Conservation (phyloP, 2,329 filamentous ascomycete species). For the Fusarium camptoceras region DNA sequence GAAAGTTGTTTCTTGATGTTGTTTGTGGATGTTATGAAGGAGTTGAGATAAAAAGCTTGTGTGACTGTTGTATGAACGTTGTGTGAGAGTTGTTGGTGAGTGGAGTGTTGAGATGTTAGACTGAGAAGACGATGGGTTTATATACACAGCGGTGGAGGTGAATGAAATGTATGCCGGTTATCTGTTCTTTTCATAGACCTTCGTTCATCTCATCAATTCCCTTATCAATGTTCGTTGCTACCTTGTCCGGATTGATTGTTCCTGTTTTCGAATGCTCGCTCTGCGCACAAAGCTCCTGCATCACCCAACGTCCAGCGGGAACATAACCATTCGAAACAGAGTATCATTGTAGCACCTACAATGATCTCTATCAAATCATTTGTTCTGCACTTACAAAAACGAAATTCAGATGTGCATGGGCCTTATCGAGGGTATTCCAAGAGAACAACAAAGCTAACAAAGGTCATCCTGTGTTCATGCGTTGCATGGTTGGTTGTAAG, state of each 20-base stretch:
- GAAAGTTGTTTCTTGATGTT: not conserved
- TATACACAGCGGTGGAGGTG: not conserved
- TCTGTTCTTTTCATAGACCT: not conserved
- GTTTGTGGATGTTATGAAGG: not conserved
- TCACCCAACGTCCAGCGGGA: accelerated
- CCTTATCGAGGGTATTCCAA: not conserved
- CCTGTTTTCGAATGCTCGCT: not conserved
- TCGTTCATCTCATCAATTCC: not conserved
- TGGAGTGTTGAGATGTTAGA: not conserved
- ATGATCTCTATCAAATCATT: accelerated
- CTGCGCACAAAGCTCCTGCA: not conserved
- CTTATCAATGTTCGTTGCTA: not conserved
- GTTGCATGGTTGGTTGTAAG: not conserved
- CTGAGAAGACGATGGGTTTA: not conserved
- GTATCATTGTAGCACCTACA: accelerated
- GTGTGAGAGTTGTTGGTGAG: not conserved
- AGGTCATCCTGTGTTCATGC: not conserved
- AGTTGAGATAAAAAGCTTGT: not conserved
- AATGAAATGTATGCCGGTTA: not conserved
- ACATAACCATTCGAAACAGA: accelerated
- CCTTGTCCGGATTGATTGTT: not conserved
- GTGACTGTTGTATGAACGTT: not conserved
- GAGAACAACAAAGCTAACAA: not conserved
- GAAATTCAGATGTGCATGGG: accelerated
- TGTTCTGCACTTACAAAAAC: not conserved